These are phyloP conservation scores for Saccharomyces hybrid DNA, from an alignment of 1,139 yeast genomes.

Conservation along the genomic window DNA sequence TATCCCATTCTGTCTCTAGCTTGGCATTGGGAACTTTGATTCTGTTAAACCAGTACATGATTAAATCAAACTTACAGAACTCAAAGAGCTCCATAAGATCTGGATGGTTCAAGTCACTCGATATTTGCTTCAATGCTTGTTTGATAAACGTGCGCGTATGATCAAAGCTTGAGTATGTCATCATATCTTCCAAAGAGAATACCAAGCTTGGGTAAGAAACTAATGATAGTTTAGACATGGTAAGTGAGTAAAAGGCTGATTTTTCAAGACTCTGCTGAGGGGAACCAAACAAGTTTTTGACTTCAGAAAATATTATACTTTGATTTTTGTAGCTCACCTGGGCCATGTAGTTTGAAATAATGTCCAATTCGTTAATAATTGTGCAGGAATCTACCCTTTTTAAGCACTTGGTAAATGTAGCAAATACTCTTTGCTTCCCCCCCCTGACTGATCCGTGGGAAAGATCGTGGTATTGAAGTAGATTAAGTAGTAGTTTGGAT, in stretches of 20 bases:
- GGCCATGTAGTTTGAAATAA: slow-evolving; percentile 17
- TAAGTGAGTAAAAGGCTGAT: slow-evolving; percentile 15
- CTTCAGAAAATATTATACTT: slow-evolving; percentile 21
- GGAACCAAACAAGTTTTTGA: slow-evolving; percentile 12
- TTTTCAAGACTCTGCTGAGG: slow-evolving; percentile 18
- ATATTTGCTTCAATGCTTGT: slow-evolving; percentile 6
- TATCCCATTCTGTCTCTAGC: slow-evolving; percentile 18
- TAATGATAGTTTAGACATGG: slow-evolving; percentile 13
- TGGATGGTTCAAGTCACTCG: slow-evolving; percentile 7
- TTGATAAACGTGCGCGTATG: slow-evolving; percentile 34
- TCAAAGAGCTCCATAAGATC: slow-evolving; percentile 15
- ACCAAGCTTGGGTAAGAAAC: slow-evolving; percentile 15
- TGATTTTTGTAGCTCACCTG: slow-evolving; percentile 24
- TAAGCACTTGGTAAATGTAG: slow-evolving; percentile 16
- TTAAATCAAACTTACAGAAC: slow-evolving; percentile 17
- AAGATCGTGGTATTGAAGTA: slow-evolving; percentile 16
- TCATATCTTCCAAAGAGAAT: slow-evolving; percentile 11
- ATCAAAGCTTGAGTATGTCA: slow-evolving; percentile 27
- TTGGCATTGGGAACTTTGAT: neutral
- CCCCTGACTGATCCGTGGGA: slow-evolving; percentile 16
- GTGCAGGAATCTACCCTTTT: slow-evolving; percentile 10
- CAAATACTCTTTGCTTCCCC: slow-evolving; percentile 25
- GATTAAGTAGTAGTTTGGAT: slow-evolving; percentile 13
- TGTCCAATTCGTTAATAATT: slow-evolving; percentile 6
- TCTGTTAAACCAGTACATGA: slow-evolving; percentile 15